Base-by-base conservation (phyloP, 345 rosid genomes). In the Ceriops zippeliana region DNA sequence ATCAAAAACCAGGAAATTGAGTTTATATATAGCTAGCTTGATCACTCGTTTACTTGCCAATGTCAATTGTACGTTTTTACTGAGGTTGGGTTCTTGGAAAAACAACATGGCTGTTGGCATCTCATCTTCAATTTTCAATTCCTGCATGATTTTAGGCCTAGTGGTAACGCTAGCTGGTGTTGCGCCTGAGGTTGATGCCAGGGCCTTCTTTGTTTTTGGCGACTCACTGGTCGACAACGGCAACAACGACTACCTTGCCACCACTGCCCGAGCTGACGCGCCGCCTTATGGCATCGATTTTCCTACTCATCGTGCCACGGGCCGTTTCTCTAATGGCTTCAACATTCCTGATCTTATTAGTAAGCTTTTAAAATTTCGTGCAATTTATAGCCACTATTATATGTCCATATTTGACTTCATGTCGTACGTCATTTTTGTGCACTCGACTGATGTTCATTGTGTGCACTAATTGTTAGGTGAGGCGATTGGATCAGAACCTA, bases 211-310 rank as follows among this genome's bases (percentile, higher is more conserved):
- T 37, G 69, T 68, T 27, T 68, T 82, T 20, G 96, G 97, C 5
- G 91, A 93, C 59, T 93, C 97, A 9, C 85, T 93, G 0, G 98
- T 90, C 5, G 98, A 93, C 68, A 93, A 82, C 75, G 97, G 93
- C 72, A 93, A 93, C 83, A 90, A 93, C 53, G 81, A 87, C 78
- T 90, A 86, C 84, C 84, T 93, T 27, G 74, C 79, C 22, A 93
- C 96, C 71, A 82, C 93, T 5, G 97, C 97, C 6, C 85, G 97
- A 0, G 98, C 98, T 0, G 93, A 93, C 46, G 70, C 84, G 0
- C 85, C 81, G 5, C 98, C 97, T 0, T 93, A 90, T 31, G 96
- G 98, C 67, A 76, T 90, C 21, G 97, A 92, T 67, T 84, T 68
- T 70, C 98, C 98, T 0, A 84, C 80, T 52, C 85, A 69, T 60